phyloP scores from a whole-genome alignment of 768 basidiomycete genomes.

The Boletus reticuloceps region DNA sequence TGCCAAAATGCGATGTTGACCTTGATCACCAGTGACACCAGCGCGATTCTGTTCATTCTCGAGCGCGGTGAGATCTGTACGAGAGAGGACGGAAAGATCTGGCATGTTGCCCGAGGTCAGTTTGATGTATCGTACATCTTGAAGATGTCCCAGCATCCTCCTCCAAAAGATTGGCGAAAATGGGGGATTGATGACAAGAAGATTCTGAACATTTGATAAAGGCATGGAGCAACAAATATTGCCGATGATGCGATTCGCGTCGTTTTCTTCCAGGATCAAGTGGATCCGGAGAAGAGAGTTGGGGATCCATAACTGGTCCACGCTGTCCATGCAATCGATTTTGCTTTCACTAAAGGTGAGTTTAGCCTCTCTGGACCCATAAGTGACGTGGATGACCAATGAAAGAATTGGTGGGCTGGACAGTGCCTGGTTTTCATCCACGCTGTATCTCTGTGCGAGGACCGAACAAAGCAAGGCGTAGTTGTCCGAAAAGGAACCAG shows the following conservation, averaged over 20 bases:
- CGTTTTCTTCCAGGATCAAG: not conserved
- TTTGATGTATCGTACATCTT: not conserved
- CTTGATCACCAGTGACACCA: too few species aligned
- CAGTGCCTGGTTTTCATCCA: too few species aligned
- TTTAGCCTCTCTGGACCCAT: not conserved
- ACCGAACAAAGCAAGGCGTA: not conserved
- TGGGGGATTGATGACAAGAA: not conserved
- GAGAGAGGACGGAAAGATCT: not conserved
- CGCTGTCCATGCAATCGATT: not conserved
- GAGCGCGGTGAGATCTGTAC: too few species aligned
- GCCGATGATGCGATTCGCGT: not conserved
- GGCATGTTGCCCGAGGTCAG: not conserved
- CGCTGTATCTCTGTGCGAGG: not conserved
- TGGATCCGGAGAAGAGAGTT: not conserved
- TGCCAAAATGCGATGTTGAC: too few species aligned
- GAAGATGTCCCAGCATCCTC: not conserved
- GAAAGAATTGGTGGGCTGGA: not conserved
- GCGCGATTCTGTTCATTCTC: too few species aligned
- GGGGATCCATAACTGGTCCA: not conserved
- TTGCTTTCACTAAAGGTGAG: not conserved
- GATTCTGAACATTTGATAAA: not conserved
- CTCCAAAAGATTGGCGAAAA: conserved; percentile 1
- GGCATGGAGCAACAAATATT: not conserved
- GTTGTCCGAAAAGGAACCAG: too few species aligned
- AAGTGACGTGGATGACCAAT: not conserved